Conservation (phyloP, 768 basidiomycete genomes). For the Lactifluus volemus region DNA sequence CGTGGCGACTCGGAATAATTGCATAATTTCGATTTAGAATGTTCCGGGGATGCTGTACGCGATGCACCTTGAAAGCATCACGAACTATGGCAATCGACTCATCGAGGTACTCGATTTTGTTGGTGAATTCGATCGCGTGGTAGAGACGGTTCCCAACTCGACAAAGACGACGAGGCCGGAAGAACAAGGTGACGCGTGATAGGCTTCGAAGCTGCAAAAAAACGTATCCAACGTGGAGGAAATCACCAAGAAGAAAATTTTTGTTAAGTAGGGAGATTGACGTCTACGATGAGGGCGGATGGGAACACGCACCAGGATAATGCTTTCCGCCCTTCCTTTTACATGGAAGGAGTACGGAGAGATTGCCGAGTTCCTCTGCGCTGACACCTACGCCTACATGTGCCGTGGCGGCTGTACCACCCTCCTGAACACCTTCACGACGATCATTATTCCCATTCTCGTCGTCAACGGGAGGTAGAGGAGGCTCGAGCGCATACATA, state of each 20-base stretch:
- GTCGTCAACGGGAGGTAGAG: neutral
- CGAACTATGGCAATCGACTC: too few relatives aligned
- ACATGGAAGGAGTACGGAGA: slow-evolving; percentile 17
- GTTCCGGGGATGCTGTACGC: too few relatives aligned
- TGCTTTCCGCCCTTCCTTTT: slow-evolving; percentile 15
- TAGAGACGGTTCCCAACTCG: too few relatives aligned
- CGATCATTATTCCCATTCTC: neutral
- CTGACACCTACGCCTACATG: neutral
- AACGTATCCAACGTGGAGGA: neutral
- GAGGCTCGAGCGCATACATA: slow-evolving; percentile 4
- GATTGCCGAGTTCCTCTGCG: slow-evolving; percentile 15
- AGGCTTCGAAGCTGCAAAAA: slow-evolving; percentile 15
- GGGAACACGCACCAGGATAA: slow-evolving; percentile 11
- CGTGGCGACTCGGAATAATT: too few relatives aligned
- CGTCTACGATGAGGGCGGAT: too few relatives aligned
- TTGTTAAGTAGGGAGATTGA: neutral
- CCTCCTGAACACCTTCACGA: neutral
- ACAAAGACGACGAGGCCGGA: too few relatives aligned
- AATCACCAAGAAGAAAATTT: neutral
- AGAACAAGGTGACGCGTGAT: slow-evolving; percentile 14
- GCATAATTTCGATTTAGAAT: too few relatives aligned
- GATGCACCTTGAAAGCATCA: too few relatives aligned
- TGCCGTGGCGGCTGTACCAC: too few relatives aligned
- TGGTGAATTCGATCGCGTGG: too few relatives aligned
- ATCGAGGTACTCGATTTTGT: too few relatives aligned